Conservation (phyloP, 805 yeast species). For the Clavispora fructus region DNA sequence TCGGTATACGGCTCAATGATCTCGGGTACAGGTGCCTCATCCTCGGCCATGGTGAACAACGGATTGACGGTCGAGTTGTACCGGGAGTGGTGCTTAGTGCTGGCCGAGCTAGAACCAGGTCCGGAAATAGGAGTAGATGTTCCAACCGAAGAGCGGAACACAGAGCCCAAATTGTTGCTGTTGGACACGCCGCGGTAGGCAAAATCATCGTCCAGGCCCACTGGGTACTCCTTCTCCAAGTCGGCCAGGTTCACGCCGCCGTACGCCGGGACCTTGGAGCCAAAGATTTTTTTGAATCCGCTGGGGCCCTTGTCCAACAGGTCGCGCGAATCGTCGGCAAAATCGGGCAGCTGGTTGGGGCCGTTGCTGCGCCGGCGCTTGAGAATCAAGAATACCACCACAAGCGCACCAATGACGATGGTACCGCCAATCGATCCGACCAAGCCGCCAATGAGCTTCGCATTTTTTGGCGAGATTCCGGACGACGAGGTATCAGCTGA, state of each 20-base stretch:
- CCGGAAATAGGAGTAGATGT: constrained; percentile 10
- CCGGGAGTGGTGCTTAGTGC: constrained; percentile 9
- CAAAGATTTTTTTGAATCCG: constrained; percentile 29
- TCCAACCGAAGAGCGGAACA: constrained; percentile 20
- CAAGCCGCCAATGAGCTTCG: constrained; percentile 39
- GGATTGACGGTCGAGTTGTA: constrained; percentile 8
- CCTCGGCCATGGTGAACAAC: constrained; percentile 8
- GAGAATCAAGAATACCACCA: constrained; percentile 31
- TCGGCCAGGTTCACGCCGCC: constrained; percentile 19
- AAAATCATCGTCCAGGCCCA: constrained; percentile 25
- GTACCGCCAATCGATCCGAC: constrained; percentile 46
- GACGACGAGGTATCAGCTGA: constrained; percentile 4
- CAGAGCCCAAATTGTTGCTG: constrained; percentile 37
- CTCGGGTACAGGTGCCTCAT: neutral
- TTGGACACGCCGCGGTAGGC: constrained; percentile 41
- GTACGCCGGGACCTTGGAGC: constrained; percentile 16
- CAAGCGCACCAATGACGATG: constrained; percentile 33
- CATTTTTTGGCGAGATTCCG: constrained; percentile 16
- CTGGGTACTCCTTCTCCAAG: constrained; percentile 22
- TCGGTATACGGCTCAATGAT: neutral
- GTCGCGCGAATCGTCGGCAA: constrained; percentile 26
- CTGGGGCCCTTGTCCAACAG: constrained; percentile 12
- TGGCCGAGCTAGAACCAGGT: constrained; percentile 6
- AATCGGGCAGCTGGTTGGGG: constrained; percentile 41
- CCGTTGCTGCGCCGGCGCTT: constrained; percentile 25